Base-by-base conservation (phyloP, 2,329 filamentous ascomycete species). In the Fusarium sp. region DNA sequence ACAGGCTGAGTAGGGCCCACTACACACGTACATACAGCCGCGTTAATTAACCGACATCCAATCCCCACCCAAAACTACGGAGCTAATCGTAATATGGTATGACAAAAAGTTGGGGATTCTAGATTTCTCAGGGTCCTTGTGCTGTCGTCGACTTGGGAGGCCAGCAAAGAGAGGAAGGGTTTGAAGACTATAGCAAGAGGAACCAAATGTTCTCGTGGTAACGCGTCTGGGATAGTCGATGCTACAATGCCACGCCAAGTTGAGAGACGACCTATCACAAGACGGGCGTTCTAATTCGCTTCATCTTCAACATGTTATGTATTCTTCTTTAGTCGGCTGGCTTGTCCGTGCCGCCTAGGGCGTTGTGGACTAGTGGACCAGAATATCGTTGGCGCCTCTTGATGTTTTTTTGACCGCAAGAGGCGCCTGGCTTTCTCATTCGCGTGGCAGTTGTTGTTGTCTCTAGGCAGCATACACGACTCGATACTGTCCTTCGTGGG, bases 61-160 rank as follows among this genome's bases (percentile, higher is more conserved):
- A 9, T 57, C 47, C 45, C 51, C 61, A 64, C 61, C 37, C 48
- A n/a, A 17, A 21, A 31, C n/a, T 42, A 33, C 41, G 52, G 56
- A 49, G 60, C 59, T 63, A 60, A 64, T 63, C 54, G 59, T 48
- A 49, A 61, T 61, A 27, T 33, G 46, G 60, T 49, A 61, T 62
- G 35, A 59, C 47, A n/a, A n/a, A 45, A 21, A 15, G 44, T 53
- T 4, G 21, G 52, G 45, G 48, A 45, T 21, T 50, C 55, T 45
- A 43, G 41, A 47, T 60, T 60, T 51, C 49, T 60, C 45, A 59
- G 59, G 60, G 49, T 63, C 45, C 23, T 60, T 38, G 29, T 42
- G 6, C 19, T 21, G 39, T 45, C 27, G 38, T 49, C 25, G 48
- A n/a, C 29, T 7, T n/a, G 27, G 32, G 19, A 37, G 27, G 27